Evolutionary conservation across 495 filamentous ascomycete species (phyloP), one percentile per base, ranked within the genome.

Genomic region (Penicillium pancosmium): DNA sequence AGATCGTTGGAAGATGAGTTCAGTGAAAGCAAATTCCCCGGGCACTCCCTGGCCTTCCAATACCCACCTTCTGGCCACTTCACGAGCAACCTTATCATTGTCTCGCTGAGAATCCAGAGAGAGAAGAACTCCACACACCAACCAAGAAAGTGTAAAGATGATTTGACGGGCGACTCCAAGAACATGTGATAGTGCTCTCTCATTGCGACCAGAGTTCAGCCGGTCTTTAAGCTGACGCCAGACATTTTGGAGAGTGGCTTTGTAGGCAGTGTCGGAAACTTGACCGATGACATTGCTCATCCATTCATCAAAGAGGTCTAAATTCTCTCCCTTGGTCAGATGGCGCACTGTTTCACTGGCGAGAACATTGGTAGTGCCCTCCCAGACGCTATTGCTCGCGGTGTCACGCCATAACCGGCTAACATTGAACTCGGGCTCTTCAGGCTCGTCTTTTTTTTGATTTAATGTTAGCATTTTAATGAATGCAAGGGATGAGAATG

Each of bases 301-400:
- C 63, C 84, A 59, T 9, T 67, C 68, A 5, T 62, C 56, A 13
- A 83, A 56, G 0, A 77, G 63, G 11, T 69, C 65, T 13, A 63
- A 50, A 18, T 81, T 80, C 0, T 65, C 60, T 15, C 68, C 68
- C 4, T 78, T 77, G 13, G 80, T 82, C 4, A 84, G 54, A 8
- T 82, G 79, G 8, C 82, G 68, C 23, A 89, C 73, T 2, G 84
- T 73, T 55, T 91, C 88, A 19, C 77, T 78, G 13, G 80, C 80
- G 34, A 91, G 64, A 8, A 91, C 84, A 57, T 89, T 86, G 13
- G 86, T 89, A 5, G 89, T 91, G 3, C 88, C 88, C 65, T 91
- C 88, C 86, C 88, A 91, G 52, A 90, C 89, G 43, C 80, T 77
- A 35, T 85, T 75, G 5, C 88, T 85, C 13, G 81, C 78, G 6